A percentile compares a stretch with the other conserved stretches of the same genome.
phyloP scores from a whole-genome alignment of 441 rosid genomes.

The Bocquillonia castaneifolia region DNA sequence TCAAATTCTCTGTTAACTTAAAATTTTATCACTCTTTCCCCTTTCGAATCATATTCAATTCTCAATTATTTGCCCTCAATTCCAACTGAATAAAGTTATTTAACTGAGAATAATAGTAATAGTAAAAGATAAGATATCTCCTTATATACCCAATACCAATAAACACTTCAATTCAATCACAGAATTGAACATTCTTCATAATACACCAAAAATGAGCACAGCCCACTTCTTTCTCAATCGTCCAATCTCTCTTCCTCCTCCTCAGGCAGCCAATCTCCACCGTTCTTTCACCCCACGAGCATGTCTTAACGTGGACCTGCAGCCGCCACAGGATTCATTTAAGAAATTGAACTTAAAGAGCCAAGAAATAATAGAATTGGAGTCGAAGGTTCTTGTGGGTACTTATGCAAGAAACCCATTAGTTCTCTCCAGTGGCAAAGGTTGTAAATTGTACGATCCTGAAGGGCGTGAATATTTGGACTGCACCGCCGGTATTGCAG shows the following conservation, averaged over 20 bases:
- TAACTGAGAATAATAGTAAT: background rate
- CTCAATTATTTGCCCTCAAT: background rate
- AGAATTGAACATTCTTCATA: background rate
- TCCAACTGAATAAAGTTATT: background rate
- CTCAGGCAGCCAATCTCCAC: background rate
- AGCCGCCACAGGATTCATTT: constrained; percentile 11
- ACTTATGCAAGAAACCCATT: constrained; percentile 74
- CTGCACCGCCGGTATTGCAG: constrained; percentile 72
- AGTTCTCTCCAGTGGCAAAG: constrained; percentile 61
- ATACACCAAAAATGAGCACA: constrained; percentile 21
- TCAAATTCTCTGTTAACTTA: no score
- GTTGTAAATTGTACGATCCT: constrained; percentile 66
- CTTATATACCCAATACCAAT: background rate
- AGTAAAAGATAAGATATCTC: background rate
- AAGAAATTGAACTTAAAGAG: constrained; percentile 23
- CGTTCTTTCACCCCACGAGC: constrained; percentile 18
- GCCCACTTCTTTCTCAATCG: constrained; percentile 12
- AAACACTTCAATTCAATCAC: background rate
- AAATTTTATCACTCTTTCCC: background rate
- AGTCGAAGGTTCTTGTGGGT: constrained; percentile 47
- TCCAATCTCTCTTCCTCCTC: constrained; percentile 11
- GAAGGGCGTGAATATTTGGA: constrained; percentile 80
- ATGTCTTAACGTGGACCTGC: constrained; percentile 16
- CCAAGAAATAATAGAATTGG: constrained; percentile 28
- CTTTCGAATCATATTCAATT: constrained; percentile 6